Evolutionary conservation across 179 eudicot genomes (phyloP).

Genomic region (Heliamphora pulchella): DNA sequence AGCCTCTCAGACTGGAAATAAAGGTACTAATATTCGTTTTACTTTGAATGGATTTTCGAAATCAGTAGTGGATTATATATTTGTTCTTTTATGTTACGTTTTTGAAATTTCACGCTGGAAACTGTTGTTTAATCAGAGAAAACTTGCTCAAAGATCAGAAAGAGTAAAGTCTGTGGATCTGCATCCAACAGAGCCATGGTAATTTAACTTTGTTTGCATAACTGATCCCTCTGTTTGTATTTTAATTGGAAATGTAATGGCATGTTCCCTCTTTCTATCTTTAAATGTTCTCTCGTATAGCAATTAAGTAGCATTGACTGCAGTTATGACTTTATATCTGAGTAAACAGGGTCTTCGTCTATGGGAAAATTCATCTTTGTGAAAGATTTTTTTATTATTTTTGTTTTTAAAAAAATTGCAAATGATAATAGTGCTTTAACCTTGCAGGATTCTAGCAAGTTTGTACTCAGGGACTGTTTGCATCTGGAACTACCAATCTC

Average conservation of each 20-base stretch:
- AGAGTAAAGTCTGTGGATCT: constrained; percentile 90
- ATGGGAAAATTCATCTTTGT: background rate
- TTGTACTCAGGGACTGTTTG: constrained; percentile 83
- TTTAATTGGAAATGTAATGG: background rate
- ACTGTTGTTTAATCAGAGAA: constrained; percentile 53
- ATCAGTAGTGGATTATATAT: background rate
- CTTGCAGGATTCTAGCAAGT: constrained; percentile 75
- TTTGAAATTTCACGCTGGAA: constrained; percentile 19
- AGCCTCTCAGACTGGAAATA: constrained; percentile 85
- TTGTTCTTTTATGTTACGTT: background rate
- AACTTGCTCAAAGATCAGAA: constrained; percentile 87
- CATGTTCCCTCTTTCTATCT: background rate
- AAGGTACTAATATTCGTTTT: constrained; percentile 44
- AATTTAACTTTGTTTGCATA: constrained; percentile 10
- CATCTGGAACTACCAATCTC: constrained; percentile 89
- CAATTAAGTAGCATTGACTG: background rate
- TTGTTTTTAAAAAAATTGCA: background rate
- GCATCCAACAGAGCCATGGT: constrained; percentile 96
- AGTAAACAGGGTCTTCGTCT: background rate
- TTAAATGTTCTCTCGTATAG: background rate
- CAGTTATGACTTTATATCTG: background rate
- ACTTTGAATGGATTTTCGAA: background rate
- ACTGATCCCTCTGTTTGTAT: background rate
- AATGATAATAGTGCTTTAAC: background rate
- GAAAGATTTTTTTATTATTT: background rate